Percentiles rank a stretch among this genome's conserved stretches.
Conservation (phyloP, 495 filamentous ascomycete species). For the Tuber borchii region DNA sequence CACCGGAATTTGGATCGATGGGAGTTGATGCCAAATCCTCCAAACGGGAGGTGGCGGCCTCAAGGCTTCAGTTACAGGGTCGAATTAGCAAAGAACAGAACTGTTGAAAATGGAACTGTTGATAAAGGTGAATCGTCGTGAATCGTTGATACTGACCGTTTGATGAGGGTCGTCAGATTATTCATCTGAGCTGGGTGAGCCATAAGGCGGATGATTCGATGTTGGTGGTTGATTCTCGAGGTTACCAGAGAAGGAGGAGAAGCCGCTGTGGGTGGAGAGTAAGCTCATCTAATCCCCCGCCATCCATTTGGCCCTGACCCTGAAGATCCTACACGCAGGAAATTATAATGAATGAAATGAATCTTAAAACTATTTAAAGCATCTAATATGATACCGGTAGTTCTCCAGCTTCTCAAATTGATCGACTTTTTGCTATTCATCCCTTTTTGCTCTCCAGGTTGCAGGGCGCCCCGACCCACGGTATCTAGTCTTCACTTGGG, state of each 20-base stretch:
- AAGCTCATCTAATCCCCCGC: slow-evolving; percentile 4
- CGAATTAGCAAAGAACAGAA: slow-evolving; percentile 33
- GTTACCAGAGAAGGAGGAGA: slow-evolving; percentile 5
- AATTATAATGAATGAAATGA: neutral
- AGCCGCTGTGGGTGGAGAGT: neutral
- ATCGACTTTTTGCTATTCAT: neutral
- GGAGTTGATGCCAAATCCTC: slow-evolving; percentile 74
- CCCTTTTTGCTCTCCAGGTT: neutral
- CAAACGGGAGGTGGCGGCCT: slow-evolving; percentile 91
- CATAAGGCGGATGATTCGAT: slow-evolving; percentile 14
- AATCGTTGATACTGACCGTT: slow-evolving; percentile 53
- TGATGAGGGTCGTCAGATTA: slow-evolving; percentile 94
- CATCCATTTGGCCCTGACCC: neutral
- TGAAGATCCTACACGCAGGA: slow-evolving; percentile 5
- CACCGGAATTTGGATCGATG: slow-evolving; percentile 52
- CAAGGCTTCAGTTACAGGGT: slow-evolving; percentile 60
- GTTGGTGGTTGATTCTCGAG: neutral
- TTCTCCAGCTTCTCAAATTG: neutral
- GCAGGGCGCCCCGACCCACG: slow-evolving; percentile 3
- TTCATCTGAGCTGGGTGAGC: slow-evolving; percentile 68
- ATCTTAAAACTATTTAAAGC: neutral
- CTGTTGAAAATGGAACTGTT: neutral
- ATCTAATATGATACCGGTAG: neutral
- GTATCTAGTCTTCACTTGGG: slow-evolving; percentile 26
- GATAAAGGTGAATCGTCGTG: slow-evolving; percentile 46